Base-by-base conservation (phyloP, 768 basidiomycete genomes). In the Terana coerulea region DNA sequence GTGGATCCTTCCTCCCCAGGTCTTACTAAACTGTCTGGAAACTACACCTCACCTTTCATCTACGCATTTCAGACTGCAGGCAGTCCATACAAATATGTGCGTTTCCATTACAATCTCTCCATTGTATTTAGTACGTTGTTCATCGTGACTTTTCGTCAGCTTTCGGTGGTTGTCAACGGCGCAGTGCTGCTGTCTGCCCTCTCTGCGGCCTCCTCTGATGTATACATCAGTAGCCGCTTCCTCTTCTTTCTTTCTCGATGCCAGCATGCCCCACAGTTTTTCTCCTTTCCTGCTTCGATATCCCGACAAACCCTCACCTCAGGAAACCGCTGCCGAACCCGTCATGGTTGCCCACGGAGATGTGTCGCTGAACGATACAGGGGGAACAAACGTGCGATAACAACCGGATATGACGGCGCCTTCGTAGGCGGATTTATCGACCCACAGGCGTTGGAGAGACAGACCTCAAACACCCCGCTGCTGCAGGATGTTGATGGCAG, bases 231-330 rank as follows among this genome's bases (percentile, higher is more conserved):
- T 17, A 76, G 76, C 25, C 65, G 72, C 21, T 66, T 69, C 31
- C 68, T 82, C 10, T 80, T 79, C 65, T 77, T 75, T 60, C 71
- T 83, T 36, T 78, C 82, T 1, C 66, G 77, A 36, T 68, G 74
- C 43, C 72, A 72, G 2, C 73, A 80, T 41, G 63, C 63, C 9
- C 63, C 63, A 0, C 33, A 47, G 17, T 52, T 61, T 34, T 55
- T 64, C 22, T 49, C 53, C 0, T 55, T 50, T n/a, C 25, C 56
- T 64, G 10, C 35, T 60, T 22, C 51, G 53, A 24, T 53, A 61
- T 33, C 61, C 59, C 3, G 33, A n/a, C n/a, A n/a, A n/a, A n/a
- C n/a, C n/a, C n/a, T n/a, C n/a, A n/a, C n/a, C n/a, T n/a, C n/a
- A n/a, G n/a, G n/a, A n/a, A n/a, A n/a, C n/a, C n/a, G n/a, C n/a